phyloP scores from a whole-genome alignment of 306 rosid species.

The Lagenaria siceraria region DNA sequence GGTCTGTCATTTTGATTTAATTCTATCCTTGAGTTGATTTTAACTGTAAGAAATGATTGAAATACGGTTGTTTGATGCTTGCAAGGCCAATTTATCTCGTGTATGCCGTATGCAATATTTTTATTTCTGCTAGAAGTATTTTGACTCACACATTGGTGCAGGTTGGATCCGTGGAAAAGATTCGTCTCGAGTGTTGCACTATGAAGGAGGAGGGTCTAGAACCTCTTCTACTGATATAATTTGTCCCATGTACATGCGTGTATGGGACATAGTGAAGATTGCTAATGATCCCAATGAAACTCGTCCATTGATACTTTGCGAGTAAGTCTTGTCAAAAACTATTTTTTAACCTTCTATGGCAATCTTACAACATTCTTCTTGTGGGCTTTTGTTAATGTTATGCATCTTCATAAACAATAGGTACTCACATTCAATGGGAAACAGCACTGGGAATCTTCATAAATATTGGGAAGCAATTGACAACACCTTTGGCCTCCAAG shows the following conservation, averaged over 20 bases:
- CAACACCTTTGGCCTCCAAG: conserved; percentile 89
- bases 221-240: conserved; percentile 83
- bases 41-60: background rate
- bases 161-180: conserved; percentile 96
- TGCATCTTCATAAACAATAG: conserved; percentile 31
- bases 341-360: background rate
- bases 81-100: background rate
- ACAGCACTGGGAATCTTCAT: conserved; percentile 81
- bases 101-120: background rate
- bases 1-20: conserved; percentile 27
- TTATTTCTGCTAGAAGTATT: background rate
- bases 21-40: background rate
- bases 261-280: conserved; percentile 82
- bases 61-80: background rate
- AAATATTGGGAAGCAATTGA: conserved; percentile 96
- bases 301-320: conserved; percentile 92
- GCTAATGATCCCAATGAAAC: conserved; percentile 81
- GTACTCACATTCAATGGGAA: conserved; percentile 97
- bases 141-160: conserved; percentile 13
- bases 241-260: conserved; percentile 98
- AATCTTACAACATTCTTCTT: background rate
- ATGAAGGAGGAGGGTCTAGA: conserved; percentile 95
- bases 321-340: conserved; percentile 35
- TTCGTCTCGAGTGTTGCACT: conserved; percentile 64
- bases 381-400: background rate